Evolutionary conservation across 768 basidiomycete species (phyloP).

Genomic region (Lanmaoa rubissima): DNA sequence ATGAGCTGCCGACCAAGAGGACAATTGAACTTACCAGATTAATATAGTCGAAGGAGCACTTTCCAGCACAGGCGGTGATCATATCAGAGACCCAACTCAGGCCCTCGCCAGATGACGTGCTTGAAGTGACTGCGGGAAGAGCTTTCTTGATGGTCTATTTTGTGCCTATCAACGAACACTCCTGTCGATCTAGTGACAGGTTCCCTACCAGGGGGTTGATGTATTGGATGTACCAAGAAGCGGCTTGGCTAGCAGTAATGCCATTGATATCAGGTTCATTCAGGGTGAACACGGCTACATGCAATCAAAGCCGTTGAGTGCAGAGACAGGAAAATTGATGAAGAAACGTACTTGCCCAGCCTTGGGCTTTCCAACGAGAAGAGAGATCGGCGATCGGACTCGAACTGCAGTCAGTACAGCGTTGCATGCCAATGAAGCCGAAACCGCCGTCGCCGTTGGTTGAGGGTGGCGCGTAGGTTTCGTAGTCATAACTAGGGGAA

Average conservation of each 20-base stretch:
- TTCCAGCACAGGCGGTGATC: slow-evolving; percentile 35
- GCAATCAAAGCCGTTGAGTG: not conserved
- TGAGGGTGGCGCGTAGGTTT: slow-evolving; percentile 35
- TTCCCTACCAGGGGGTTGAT: slow-evolving; percentile 37
- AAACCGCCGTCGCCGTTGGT: slow-evolving; percentile 37
- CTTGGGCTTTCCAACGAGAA: slow-evolving; percentile 31
- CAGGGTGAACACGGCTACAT: slow-evolving; percentile 33
- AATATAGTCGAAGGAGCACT: slow-evolving; percentile 36
- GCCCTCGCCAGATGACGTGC: slow-evolving; percentile 31
- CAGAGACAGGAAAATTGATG: no score
- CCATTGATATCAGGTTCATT: slow-evolving; percentile 37
- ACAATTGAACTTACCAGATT: slow-evolving; percentile 28
- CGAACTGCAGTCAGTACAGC: slow-evolving; percentile 35
- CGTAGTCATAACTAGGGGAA: slow-evolving; percentile 35
- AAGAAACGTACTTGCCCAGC: slow-evolving; percentile 31
- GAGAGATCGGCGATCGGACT: slow-evolving; percentile 34
- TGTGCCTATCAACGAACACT: not conserved
- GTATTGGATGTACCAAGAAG: slow-evolving; percentile 37
- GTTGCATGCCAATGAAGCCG: slow-evolving; percentile 40
- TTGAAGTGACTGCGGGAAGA: slow-evolving; percentile 38
- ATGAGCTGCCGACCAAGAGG: not conserved
- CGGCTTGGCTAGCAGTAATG: slow-evolving; percentile 30
- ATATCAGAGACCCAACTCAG: slow-evolving; percentile 36
- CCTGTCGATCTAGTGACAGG: not conserved
- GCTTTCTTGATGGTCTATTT: slow-evolving; percentile 37